Percentiles rank a stretch among this genome's conserved stretches.
These are phyloP conservation scores for Neoboletus subvelutipes DNA, from an alignment of 768 basidiomycete genomes.

Conservation along the genomic window DNA sequence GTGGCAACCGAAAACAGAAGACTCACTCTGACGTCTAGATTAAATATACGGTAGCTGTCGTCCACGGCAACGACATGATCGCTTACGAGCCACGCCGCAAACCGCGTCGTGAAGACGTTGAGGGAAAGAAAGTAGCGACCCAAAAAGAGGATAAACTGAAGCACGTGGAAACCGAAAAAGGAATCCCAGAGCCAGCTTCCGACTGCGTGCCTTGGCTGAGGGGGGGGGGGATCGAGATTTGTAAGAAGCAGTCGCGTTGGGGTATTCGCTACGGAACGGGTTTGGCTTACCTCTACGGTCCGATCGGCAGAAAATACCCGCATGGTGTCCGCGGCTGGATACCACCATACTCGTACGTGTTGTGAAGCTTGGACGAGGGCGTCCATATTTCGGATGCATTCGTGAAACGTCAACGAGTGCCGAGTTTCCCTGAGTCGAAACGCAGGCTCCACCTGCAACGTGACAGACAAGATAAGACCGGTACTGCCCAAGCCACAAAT, in stretches of 20 bases:
- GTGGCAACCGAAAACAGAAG: not conserved
- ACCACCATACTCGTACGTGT: constrained; percentile 97
- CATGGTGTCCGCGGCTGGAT: constrained; percentile 71
- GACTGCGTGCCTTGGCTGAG: constrained; percentile 54
- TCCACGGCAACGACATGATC: constrained; percentile 61
- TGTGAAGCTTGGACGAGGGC: constrained; percentile 61
- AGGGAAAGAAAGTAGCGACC: constrained; percentile 62
- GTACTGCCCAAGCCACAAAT: constrained; percentile 90
- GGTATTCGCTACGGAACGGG: constrained; percentile 9
- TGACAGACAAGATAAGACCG: constrained; percentile 79
- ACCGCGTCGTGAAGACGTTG: constrained; percentile 61
- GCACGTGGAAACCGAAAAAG: constrained; percentile 74
- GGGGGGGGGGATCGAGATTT: not conserved
- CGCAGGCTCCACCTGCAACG: constrained; percentile 75
- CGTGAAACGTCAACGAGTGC: constrained; percentile 58
- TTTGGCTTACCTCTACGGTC: constrained; percentile 66
- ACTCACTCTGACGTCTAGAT: constrained; percentile 88
- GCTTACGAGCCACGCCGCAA: constrained; percentile 68
- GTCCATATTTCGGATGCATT: constrained; percentile 59
- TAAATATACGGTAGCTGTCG: constrained; percentile 82
- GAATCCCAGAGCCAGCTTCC: constrained; percentile 67
- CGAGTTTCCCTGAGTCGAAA: constrained; percentile 80
- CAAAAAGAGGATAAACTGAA: constrained; percentile 82
- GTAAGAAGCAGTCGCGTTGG: not conserved
- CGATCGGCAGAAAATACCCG: constrained; percentile 74